These are phyloP conservation scores for Malus asiatica DNA, from an alignment of 306 rosid species.

Conservation along the genomic window DNA sequence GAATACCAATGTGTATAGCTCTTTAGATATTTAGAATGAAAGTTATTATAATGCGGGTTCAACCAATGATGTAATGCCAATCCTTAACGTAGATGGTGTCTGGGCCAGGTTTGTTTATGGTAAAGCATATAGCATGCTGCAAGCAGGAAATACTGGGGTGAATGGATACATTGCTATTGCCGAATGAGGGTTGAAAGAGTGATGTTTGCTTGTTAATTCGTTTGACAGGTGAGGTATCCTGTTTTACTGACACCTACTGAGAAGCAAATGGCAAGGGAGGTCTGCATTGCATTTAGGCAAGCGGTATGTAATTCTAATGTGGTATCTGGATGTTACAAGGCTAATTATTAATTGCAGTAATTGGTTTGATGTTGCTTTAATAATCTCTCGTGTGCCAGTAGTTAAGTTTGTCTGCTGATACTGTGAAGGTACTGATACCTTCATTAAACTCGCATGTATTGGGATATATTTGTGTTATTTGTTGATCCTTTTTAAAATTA, in stretches of 20 bases:
- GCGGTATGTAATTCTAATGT: constrained; percentile 51
- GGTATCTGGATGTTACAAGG: not conserved
- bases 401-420: not conserved
- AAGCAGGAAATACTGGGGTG: not conserved
- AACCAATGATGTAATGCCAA: not conserved
- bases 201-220: constrained; percentile 12
- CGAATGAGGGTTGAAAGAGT: constrained; percentile 7
- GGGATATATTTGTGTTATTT: not conserved
- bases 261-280: constrained; percentile 98
- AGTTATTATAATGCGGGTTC: not conserved
- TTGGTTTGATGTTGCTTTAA: not conserved
- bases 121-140: not conserved
- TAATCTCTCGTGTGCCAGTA: not conserved
- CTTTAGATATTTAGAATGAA: not conserved
- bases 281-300: constrained; percentile 91
- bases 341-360: not conserved
- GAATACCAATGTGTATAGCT: not conserved
- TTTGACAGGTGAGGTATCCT: constrained; percentile 92
- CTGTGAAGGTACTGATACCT: not conserved
- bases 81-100: not conserved
- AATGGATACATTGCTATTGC: not conserved
- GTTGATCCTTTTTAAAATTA: not conserved
- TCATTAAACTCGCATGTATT: not conserved
- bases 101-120: not conserved
- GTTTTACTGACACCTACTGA: constrained; percentile 86